A percentile compares a stretch with the other conserved stretches of the same genome.
phyloP scores from a whole-genome alignment of 1,284 basidiomycete species.

The Neolentinus lepideus region DNA sequence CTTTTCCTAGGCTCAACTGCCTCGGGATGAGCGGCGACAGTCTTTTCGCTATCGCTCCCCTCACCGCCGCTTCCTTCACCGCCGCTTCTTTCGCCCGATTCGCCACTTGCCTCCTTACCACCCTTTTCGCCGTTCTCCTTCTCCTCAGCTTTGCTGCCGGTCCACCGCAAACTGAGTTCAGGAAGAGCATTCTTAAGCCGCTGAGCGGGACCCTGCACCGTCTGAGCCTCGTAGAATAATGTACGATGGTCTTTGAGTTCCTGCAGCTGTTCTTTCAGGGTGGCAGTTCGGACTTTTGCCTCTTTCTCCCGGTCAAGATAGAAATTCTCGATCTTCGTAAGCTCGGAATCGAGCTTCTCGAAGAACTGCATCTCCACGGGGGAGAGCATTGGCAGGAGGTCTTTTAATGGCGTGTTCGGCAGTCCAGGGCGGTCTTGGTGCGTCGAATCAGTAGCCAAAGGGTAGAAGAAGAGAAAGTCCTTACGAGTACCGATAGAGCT shows the following conservation, averaged over 20 bases:
- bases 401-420: conserved; percentile 32
- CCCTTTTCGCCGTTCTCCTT: background rate
- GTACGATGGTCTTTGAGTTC: conserved; percentile 69
- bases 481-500: background rate
- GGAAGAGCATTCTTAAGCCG: background rate
- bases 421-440: background rate
- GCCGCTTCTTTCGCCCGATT: too few species aligned
- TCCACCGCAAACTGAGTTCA: background rate
- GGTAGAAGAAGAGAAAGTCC: background rate
- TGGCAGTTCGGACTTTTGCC: conserved; percentile 32
- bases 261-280: conserved; percentile 64
- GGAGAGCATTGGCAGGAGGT: conserved; percentile 45
- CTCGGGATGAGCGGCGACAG: background rate
- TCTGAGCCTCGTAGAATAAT: conserved; percentile 40
- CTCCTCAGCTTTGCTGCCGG: background rate
- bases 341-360: conserved; percentile 62
- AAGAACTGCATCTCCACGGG: conserved; percentile 69
- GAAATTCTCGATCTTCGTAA: conserved; percentile 82
- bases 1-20: background rate
- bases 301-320: conserved; percentile 72
- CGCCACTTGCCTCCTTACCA: too few species aligned
- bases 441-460: background rate
- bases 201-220: background rate
- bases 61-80: conserved; percentile 6
- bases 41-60: conserved; percentile 1